phyloP scores from a whole-genome alignment of 257 asterid genomes.

The Fraxinus excelsior region DNA sequence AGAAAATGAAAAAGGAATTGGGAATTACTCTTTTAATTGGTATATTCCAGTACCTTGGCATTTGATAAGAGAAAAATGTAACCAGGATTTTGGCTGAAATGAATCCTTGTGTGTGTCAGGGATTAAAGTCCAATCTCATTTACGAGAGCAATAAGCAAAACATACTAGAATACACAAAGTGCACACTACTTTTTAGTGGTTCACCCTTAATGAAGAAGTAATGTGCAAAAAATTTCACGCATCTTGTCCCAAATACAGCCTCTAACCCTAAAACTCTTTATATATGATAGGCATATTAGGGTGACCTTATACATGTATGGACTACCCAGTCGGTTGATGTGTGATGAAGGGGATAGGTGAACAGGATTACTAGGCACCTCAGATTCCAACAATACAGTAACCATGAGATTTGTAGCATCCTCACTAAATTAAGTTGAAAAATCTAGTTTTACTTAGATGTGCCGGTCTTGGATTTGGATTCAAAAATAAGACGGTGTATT shows the following conservation, averaged over 20 bases:
- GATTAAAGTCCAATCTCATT: neutral
- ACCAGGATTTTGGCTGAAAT: neutral
- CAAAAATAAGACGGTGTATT: neutral
- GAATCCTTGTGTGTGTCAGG: neutral
- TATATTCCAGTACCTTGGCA: neutral
- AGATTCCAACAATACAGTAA: neutral
- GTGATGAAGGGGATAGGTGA: neutral
- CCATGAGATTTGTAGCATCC: neutral
- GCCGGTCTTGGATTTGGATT: neutral
- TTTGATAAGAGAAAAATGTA: neutral
- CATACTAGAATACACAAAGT: neutral
- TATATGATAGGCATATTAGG: neutral
- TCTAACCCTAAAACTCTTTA: neutral
- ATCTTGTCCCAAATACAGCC: neutral
- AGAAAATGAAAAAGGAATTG: neutral
- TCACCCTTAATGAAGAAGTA: neutral
- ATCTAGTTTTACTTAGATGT: neutral
- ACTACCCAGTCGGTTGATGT: neutral
- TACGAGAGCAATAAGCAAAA: neutral
- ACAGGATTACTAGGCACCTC: neutral
- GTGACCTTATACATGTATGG: neutral
- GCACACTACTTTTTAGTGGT: neutral
- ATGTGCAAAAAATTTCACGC: neutral
- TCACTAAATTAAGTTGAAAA: neutral
- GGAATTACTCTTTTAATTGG: neutral